Conservation (phyloP, 169 alveolate species). For the Plasmodium relictum region DNA sequence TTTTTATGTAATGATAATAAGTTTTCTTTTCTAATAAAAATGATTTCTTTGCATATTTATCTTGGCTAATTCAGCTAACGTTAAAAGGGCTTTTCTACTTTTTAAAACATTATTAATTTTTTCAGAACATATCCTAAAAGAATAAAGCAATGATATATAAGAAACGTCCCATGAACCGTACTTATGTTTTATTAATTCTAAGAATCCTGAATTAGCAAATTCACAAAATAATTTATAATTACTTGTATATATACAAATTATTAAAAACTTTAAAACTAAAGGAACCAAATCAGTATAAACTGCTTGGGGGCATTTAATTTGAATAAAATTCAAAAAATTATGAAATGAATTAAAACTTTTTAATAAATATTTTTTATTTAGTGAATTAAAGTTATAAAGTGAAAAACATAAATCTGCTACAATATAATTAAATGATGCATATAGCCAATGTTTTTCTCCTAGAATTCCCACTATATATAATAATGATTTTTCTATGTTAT, state of each 20-base stretch:
- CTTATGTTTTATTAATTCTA: conserved; percentile 71
- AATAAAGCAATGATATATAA: conserved; percentile 21
- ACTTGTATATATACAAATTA: conserved; percentile 56
- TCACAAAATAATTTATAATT: conserved; percentile 55
- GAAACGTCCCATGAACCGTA: conserved; percentile 72
- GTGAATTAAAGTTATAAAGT: background rate
- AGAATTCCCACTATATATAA: conserved; percentile 44
- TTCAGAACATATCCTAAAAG: conserved; percentile 48
- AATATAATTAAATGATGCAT: conserved; percentile 71
- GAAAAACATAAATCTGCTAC: conserved; percentile 70
- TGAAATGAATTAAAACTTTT: conserved; percentile 49
- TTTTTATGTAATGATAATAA: too few relatives aligned
- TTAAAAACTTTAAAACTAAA: conserved; percentile 63
- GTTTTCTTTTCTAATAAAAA: too few relatives aligned
- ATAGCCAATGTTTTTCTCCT: conserved; percentile 75
- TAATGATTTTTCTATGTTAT: conserved; percentile 34
- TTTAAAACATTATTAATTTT: background rate
- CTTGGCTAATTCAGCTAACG: conserved; percentile 28
- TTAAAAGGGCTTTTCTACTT: conserved; percentile 11
- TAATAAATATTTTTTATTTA: conserved; percentile 28
- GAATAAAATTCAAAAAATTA: conserved; percentile 62
- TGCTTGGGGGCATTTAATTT: conserved; percentile 57
- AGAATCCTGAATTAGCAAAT: conserved; percentile 43
- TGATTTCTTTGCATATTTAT: background rate
- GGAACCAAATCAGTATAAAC: conserved; percentile 69